Evolutionary conservation across 75 land plant genomes (phyloP).

Genomic region (Chamaecyparis obtusa): DNA sequence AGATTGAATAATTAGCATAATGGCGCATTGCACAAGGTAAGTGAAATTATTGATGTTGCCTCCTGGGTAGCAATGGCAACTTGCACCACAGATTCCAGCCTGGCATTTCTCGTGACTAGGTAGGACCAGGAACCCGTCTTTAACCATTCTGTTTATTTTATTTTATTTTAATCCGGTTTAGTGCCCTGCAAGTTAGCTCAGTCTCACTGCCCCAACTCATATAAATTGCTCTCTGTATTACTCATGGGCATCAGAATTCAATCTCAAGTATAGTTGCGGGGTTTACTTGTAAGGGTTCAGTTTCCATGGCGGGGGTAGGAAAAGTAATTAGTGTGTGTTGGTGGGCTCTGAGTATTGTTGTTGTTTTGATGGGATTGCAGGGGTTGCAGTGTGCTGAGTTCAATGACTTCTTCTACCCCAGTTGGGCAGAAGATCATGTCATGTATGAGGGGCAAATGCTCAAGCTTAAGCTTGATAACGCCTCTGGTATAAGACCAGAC

Average conservation of each 20-base stretch:
- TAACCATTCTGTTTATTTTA: no score
- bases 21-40: no score
- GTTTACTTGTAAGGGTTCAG: neutral
- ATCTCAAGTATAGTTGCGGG: neutral
- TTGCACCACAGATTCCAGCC: no score
- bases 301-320: neutral
- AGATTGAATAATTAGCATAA: no score
- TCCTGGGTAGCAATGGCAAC: no score
- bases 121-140: no score
- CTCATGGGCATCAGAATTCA: neutral
- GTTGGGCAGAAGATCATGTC: slow-evolving; percentile 44
- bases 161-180: no score
- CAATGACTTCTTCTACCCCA: slow-evolving; percentile 22
- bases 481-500: slow-evolving; percentile 13
- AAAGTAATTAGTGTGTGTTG: neutral
- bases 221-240: neutral
- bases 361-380: neutral
- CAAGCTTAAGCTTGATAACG: slow-evolving; percentile 22
- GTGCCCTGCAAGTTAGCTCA: no score
- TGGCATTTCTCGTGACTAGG: no score
- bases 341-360: neutral
- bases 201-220: neutral
- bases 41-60: no score
- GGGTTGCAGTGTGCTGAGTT: neutral
- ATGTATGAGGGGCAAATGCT: slow-evolving; percentile 7